Conservation (phyloP, 2,329 filamentous ascomycete genomes). For the Pyrenochaeta sp. region DNA sequence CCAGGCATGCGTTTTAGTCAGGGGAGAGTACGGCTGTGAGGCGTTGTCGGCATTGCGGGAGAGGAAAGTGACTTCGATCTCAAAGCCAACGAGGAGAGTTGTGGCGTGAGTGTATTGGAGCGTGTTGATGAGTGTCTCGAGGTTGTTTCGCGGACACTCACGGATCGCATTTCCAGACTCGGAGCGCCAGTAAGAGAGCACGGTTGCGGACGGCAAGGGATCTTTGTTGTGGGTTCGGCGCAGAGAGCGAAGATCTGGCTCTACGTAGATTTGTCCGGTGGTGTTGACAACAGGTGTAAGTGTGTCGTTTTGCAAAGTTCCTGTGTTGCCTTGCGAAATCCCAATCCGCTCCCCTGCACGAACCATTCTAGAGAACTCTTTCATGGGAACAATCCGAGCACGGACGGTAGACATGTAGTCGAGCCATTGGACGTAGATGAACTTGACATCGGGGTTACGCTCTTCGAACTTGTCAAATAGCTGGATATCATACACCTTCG, state of each 20-base stretch:
- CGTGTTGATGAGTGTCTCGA: constrained; percentile 59
- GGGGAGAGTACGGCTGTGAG: constrained; percentile 51
- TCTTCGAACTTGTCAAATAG: constrained; percentile 59
- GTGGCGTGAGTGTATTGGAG: constrained; percentile 63
- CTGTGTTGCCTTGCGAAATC: constrained; percentile 70
- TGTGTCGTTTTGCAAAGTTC: constrained; percentile 73
- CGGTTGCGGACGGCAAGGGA: constrained; percentile 65
- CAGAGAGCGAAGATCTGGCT: constrained; percentile 72
- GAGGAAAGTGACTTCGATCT: constrained; percentile 81
- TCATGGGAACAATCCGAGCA: constrained; percentile 72
- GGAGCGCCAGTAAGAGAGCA: constrained; percentile 72
- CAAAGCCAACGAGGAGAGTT: constrained; percentile 75
- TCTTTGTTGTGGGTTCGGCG: constrained; percentile 59
- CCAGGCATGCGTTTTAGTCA: constrained; percentile 75
- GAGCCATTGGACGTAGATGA: constrained; percentile 77
- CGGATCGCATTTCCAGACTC: constrained; percentile 60
- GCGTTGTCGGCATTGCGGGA: constrained; percentile 50
- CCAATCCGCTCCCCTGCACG: constrained; percentile 56
- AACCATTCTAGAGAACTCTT: constrained; percentile 51
- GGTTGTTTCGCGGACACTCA: constrained; percentile 67
- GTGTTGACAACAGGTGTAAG: constrained; percentile 63
- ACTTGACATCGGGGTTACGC: constrained; percentile 64
- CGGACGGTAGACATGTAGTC: constrained; percentile 78
- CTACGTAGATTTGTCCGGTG: constrained; percentile 71
- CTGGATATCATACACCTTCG: constrained; percentile 48